Evolutionary conservation across 129 eudicot genomes (phyloP).

Genomic region (Dittrichia graveolens): DNA sequence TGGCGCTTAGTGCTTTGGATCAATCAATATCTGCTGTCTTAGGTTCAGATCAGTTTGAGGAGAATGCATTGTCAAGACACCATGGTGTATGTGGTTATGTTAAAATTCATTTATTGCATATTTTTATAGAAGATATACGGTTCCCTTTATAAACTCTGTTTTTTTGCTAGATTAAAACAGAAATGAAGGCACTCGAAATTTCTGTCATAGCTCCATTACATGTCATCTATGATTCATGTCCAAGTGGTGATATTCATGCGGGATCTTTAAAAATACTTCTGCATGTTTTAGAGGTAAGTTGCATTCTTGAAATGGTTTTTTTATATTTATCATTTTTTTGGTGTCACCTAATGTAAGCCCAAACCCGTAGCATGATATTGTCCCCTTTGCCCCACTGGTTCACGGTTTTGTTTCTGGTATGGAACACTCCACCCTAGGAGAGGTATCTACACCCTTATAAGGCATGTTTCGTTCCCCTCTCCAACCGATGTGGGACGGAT

Average conservation of each 20-base stretch:
- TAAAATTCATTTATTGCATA: slow-evolving; percentile 5
- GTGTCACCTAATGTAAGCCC: no score
- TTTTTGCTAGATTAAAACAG: slow-evolving; percentile 46
- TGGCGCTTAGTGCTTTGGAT: slow-evolving; percentile 92
- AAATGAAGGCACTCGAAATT: slow-evolving; percentile 77
- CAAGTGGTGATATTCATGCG: slow-evolving; percentile 72
- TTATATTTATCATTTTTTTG: no score
- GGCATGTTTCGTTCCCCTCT: no score
- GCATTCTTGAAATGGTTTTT: not conserved
- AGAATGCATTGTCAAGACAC: slow-evolving; percentile 39
- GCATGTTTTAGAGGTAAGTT: slow-evolving; percentile 88
- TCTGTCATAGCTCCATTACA: slow-evolving; percentile 83
- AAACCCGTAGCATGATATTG: no score
- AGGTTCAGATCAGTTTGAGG: slow-evolving; percentile 83
- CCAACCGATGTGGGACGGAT: no score
- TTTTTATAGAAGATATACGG: not conserved
- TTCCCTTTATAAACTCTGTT: slow-evolving; percentile 4
- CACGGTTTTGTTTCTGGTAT: no score
- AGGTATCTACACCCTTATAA: no score
- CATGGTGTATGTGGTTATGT: slow-evolving; percentile 47
- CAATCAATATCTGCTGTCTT: slow-evolving; percentile 91
- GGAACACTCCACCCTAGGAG: no score
- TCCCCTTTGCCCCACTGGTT: no score
- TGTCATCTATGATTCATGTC: slow-evolving; percentile 65
- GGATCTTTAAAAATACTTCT: slow-evolving; percentile 90